Evolutionary conservation across 805 yeast genomes (phyloP).

Genomic region (Saturnispora gosingensis): DNA sequence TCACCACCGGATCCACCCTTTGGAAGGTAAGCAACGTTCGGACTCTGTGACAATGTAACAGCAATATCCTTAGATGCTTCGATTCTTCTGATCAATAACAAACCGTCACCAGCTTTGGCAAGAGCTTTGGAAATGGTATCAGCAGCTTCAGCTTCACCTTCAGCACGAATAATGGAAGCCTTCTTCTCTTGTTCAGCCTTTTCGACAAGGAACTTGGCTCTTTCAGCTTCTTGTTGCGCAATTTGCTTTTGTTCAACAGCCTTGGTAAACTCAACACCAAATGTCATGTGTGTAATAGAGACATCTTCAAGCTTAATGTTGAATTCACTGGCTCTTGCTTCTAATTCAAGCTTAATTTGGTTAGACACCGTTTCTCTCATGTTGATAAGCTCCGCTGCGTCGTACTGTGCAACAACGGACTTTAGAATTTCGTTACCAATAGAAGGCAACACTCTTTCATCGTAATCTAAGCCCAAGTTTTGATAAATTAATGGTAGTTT

Average conservation of each 20-base stretch:
- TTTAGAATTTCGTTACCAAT: conserved; percentile 95
- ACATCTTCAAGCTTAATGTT: conserved; percentile 91
- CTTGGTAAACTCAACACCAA: conserved; percentile 92
- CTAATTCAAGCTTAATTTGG: conserved; percentile 78
- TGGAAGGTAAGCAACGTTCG: conserved; percentile 87
- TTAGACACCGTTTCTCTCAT: conserved; percentile 93
- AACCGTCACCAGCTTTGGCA: conserved; percentile 91
- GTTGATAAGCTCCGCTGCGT: conserved; percentile 95
- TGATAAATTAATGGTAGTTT: conserved; percentile 83
- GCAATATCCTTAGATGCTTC: conserved; percentile 98
- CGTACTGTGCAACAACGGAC: conserved; percentile 95
- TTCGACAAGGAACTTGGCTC: conserved; percentile 88
- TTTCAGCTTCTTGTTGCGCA: conserved; percentile 98
- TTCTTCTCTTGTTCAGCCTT: conserved; percentile 96
- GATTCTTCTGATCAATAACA: conserved; percentile 84
- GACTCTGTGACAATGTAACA: conserved; percentile 67
- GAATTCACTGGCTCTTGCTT: conserved; percentile 78
- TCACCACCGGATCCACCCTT: conserved; percentile 32
- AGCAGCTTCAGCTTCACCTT: conserved; percentile 99
- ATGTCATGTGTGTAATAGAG: conserved; percentile 94
- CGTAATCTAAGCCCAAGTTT: conserved; percentile 86
- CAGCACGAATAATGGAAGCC: conserved; percentile 92
- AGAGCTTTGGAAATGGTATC: conserved; percentile 89
- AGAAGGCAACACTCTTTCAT: conserved; percentile 95
- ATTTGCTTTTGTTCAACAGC: conserved; percentile 98